phyloP scores from a whole-genome alignment of 2,329 filamentous ascomycete species.

The Fusarium sp. region DNA sequence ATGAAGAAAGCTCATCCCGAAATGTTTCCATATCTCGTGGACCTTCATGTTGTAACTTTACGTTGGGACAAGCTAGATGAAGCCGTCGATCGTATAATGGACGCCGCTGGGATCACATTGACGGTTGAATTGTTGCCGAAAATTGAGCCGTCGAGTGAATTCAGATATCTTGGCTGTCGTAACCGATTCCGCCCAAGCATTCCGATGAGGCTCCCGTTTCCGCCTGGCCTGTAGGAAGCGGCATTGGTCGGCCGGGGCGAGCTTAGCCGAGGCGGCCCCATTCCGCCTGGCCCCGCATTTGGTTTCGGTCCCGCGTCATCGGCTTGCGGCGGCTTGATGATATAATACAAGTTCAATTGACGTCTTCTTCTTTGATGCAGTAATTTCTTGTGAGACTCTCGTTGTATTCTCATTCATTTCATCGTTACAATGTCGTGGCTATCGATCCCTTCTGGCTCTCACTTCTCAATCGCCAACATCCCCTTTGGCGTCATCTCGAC shows the following conservation, averaged over 20 bases:
- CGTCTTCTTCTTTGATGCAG: background rate
- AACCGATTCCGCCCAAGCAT: background rate
- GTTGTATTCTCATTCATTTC: background rate
- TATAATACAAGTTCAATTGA: slow-evolving; percentile 17
- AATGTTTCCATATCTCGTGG: background rate
- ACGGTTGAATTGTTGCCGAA: background rate
- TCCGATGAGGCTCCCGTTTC: background rate
- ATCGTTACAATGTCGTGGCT: slow-evolving; percentile 45
- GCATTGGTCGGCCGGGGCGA: background rate
- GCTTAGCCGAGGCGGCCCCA: slow-evolving; percentile 7
- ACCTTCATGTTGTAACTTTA: too few species aligned
- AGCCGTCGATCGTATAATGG: background rate
- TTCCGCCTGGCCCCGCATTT: slow-evolving; percentile 20
- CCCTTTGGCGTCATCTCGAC: slow-evolving; percentile 87
- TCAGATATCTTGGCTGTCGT: too few species aligned
- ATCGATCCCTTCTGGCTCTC: slow-evolving; percentile 48
- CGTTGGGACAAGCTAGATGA: background rate
- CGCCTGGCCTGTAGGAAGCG: background rate
- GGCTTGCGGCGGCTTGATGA: slow-evolving; percentile 35
- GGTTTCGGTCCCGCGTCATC: slow-evolving; percentile 12
- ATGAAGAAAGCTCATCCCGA: background rate
- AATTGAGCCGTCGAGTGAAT: too few species aligned
- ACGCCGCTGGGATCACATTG: background rate
- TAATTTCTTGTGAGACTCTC: background rate
- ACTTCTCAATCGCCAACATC: slow-evolving; percentile 75